phyloP scores from a whole-genome alignment of 176 grass and related monocot genomes.

The Oryza officinalis region DNA sequence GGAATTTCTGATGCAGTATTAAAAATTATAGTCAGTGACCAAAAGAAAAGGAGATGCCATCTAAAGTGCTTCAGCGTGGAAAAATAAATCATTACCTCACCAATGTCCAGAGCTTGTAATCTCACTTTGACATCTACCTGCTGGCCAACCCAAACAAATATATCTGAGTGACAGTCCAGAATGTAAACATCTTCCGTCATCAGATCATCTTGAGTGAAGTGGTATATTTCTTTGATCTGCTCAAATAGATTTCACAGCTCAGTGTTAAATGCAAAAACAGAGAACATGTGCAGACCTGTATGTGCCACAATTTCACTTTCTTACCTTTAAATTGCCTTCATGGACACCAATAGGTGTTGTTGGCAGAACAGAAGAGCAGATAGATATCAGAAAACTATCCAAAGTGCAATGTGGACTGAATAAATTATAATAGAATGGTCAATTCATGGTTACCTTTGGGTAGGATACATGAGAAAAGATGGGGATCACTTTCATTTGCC shows the following conservation, averaged over 20 bases:
- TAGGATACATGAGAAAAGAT: constrained; percentile 75
- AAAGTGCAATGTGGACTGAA: constrained; percentile 4
- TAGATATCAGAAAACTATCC: constrained; percentile 35
- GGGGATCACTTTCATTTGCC: constrained; percentile 82
- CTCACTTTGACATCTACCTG: constrained; percentile 76
- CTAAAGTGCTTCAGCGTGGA: constrained; percentile 19
- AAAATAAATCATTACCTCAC: constrained; percentile 54
- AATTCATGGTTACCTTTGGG: constrained; percentile 61
- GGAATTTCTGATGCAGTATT: constrained; percentile 73
- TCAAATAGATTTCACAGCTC: constrained; percentile 23
- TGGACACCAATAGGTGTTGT: constrained; percentile 23
- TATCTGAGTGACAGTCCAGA: constrained; percentile 66
- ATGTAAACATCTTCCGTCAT: constrained; percentile 96
- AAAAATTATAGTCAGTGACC: constrained; percentile 1
- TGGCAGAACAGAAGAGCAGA: constrained; percentile 26
- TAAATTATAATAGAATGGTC: constrained; percentile 1
- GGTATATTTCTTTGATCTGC: constrained; percentile 83
- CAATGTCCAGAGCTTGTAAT: constrained; percentile 74
- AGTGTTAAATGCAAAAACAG: constrained; percentile 22
- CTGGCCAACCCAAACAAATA: constrained; percentile 89
- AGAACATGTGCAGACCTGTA: not conserved
- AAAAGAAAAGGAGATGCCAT: constrained; percentile 1
- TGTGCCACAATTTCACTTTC: constrained; percentile 5
- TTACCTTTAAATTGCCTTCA: constrained; percentile 71
- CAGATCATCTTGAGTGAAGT: constrained; percentile 90